These are phyloP conservation scores for Amanita pallidorosea DNA, from an alignment of 768 basidiomycete genomes.

Conservation along the genomic window DNA sequence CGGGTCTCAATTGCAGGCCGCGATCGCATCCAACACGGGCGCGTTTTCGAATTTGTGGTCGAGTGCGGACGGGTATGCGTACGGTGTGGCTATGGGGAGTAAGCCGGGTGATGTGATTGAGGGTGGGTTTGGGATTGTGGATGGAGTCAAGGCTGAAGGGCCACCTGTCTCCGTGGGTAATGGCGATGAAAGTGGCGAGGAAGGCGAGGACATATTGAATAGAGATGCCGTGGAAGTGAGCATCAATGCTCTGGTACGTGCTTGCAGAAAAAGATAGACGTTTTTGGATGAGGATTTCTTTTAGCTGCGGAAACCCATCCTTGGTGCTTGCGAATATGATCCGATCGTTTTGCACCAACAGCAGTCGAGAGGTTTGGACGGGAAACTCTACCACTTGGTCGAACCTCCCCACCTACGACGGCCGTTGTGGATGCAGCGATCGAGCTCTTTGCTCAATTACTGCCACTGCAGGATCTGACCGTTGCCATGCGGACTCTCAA, in stretches of 20 bases:
- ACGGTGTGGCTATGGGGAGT: slow-evolving; percentile 36
- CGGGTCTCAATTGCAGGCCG: slow-evolving; percentile 82
- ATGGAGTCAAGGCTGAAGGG: slow-evolving; percentile 30
- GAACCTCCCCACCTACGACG: slow-evolving; percentile 72
- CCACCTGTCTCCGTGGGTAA: slow-evolving; percentile 33
- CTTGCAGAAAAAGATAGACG: not conserved
- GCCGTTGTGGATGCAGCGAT: slow-evolving; percentile 84
- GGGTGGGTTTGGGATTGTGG: slow-evolving; percentile 4
- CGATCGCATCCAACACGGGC: slow-evolving; percentile 80
- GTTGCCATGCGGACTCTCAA: slow-evolving; percentile 43
- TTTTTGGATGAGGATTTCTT: not conserved
- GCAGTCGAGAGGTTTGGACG: slow-evolving; percentile 31
- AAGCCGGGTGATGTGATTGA: slow-evolving; percentile 4
- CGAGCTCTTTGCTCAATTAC: slow-evolving; percentile 71
- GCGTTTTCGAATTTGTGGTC: slow-evolving; percentile 83
- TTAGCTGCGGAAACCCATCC: slow-evolving; percentile 69
- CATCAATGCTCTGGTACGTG: slow-evolving; percentile 66
- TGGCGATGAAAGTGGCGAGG: slow-evolving; percentile 19
- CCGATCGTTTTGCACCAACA: slow-evolving; percentile 57
- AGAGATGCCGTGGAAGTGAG: slow-evolving; percentile 73
- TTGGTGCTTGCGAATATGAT: slow-evolving; percentile 83
- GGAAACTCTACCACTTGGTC: slow-evolving; percentile 19
- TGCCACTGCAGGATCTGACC: slow-evolving; percentile 65
- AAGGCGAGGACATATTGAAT: slow-evolving; percentile 42
- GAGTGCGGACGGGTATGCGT: slow-evolving; percentile 80